Conservation (phyloP, 1,284 basidiomycete genomes). For the Fereydounia khargensis region DNA sequence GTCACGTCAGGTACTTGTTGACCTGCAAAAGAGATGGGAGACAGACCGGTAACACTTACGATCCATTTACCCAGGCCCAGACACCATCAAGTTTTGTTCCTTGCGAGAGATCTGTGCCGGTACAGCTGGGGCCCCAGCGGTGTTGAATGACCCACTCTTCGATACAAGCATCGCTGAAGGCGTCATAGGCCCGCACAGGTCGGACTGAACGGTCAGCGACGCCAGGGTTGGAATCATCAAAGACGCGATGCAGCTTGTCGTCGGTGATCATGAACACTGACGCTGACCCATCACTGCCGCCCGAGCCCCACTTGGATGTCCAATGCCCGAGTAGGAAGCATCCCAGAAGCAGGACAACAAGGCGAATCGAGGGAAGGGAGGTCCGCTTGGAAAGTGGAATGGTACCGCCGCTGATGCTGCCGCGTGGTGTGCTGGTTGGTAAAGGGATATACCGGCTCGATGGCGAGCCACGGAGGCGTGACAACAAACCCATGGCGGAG, state of each 20-base stretch:
- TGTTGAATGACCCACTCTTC: constrained; percentile 23
- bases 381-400: neutral
- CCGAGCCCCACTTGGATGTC: constrained; percentile 4
- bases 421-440: constrained; percentile 10
- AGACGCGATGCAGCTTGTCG: constrained; percentile 8
- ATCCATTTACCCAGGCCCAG: constrained; percentile 31
- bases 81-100: constrained; percentile 18
- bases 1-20: no score
- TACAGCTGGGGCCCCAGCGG: constrained; percentile 10
- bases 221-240: constrained; percentile 6
- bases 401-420: constrained; percentile 9
- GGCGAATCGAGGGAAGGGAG: constrained; percentile 5
- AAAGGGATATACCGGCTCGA: constrained; percentile 15
- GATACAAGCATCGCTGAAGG: constrained; percentile 17
- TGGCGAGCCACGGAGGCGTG: no score
- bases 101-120: constrained; percentile 9
- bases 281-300: no score
- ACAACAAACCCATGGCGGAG: no score
- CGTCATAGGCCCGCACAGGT: constrained; percentile 19
- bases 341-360: constrained; percentile 1
- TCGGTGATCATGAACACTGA: constrained; percentile 5
- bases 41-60: neutral
- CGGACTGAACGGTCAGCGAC: constrained; percentile 6
- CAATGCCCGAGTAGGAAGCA: constrained; percentile 4
- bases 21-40: neutral